Evolutionary conservation across 73 alveolate species (phyloP), one percentile per base, ranked within the genome.

Genomic region (Stentor roeselii): DNA sequence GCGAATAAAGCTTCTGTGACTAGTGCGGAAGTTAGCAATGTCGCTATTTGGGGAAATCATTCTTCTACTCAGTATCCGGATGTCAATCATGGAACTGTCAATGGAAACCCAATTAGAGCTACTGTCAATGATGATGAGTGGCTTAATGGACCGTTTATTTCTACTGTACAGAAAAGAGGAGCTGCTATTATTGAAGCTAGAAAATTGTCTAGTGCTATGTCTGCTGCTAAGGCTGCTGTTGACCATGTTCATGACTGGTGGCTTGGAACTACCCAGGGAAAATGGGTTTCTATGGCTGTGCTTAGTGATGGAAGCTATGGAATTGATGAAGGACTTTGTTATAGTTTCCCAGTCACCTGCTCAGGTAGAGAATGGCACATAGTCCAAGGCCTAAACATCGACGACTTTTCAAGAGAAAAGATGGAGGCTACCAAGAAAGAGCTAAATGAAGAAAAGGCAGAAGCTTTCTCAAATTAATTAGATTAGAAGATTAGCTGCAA

Each of bases 191-290:
- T 95, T 59, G 84, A 91, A 50, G 97, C 89, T 1, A 88, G 91
- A 85, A 92, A 92, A 0, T 82, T 88, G 74, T 87, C 97, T 36
- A 89, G 96, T 1, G 93, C 92, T 38, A 85, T 91, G 60, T 90
- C 97, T 42, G 98, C 98, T 31, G 98, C 98, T 32, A 93, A 93
- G 80, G 98, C 98, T 27, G 95, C 89, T 60, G 59, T 84, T 59
- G 97, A 95, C 59, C 98, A 95, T 84, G 76, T 95, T 21, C 86
- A 86, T 58, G 98, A 95, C 83, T 95, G 98, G 98, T 95, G 84
- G 67, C 88, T 86, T 83, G 98, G 98, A 41, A 87, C 84, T 78
- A 82, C 75, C 59, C 84, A 60, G 61, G 96, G 90, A 2, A 88
- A 83, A 59, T 78, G 90, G 41, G 92, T 91, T 35, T 88, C 96